Base-by-base conservation (phyloP, 2,329 filamentous ascomycete genomes). In the Colletotrichum sp. region DNA sequence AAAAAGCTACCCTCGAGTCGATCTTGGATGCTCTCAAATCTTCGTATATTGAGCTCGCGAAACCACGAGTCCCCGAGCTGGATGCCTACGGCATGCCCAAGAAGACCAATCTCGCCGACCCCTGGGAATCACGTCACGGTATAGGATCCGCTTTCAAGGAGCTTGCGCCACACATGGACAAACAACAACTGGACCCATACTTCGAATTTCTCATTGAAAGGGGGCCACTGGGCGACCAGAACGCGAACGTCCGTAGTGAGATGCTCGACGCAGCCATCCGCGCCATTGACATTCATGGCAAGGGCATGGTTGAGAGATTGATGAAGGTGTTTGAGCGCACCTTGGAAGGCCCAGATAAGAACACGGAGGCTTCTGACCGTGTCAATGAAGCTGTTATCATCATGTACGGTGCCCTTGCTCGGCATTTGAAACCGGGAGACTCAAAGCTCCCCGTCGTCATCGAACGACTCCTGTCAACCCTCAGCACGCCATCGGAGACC, bases 371-470 rank as follows among this genome's bases (percentile, higher is more conserved):
- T 70, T 93, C 95, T 22, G 97, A 99, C 84, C 92, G 95, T 75
- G 94, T 98, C 77, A 98, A 98, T 79, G 97, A 99, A 85, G 97
- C 97, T 22, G 96, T 99, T 68, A 96, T 99, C 79, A 97, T 99
- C 80, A 94, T 99, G 83, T 99, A 99, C 80, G 97, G 97, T 82
- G 96, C 97, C 67, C 87, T 99, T 48, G 97, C 96, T 58, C 93
- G 95, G 67, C 97, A 99, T 87, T 87, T 99, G 75, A 92, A 94
- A 79, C 86, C 92, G 9, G 95, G 96, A n/a, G 97, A 99, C 83
- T 87, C 92, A 78, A 96, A 97, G 80, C 92, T 98, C 65, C 95
- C 96, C 1, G 93, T 94, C 72, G 97, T 99, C 61, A 93, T 99
- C 66, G 93, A 96, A 79, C 92, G 96, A 77, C 89, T 99, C 27